Percentiles rank a stretch among this genome's conserved stretches.
These are phyloP conservation scores for Vigna unguiculata DNA, from an alignment of 306 rosid genomes.

Conservation along the genomic window DNA sequence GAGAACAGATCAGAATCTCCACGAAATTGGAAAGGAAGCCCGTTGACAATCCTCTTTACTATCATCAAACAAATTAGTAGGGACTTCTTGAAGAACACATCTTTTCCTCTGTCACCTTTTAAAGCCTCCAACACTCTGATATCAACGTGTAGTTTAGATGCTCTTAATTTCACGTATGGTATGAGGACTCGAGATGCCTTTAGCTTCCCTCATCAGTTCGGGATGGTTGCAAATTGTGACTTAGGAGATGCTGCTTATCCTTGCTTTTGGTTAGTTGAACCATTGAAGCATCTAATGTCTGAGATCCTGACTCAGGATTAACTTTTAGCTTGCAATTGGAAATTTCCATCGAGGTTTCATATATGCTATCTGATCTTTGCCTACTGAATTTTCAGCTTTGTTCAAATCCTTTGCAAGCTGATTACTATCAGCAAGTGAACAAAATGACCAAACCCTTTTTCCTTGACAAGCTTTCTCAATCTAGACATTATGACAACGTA, in stretches of 20 bases:
- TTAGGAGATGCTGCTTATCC: slow-evolving; percentile 50
- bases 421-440: slow-evolving; percentile 70
- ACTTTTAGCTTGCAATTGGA: slow-evolving; percentile 47
- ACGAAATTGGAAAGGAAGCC: slow-evolving; percentile 76
- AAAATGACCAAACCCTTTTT: slow-evolving; percentile 47
- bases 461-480: slow-evolving; percentile 55
- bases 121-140: slow-evolving; percentile 79
- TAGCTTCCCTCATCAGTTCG: slow-evolving; percentile 77
- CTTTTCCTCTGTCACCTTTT: slow-evolving; percentile 75
- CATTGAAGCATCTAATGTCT: slow-evolving; percentile 56
- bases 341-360: slow-evolving; percentile 40
- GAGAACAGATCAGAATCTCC: slow-evolving; percentile 75
- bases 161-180: slow-evolving; percentile 60
- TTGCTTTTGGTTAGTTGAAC: slow-evolving; percentile 44
- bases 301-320: slow-evolving; percentile 49
- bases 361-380: slow-evolving; percentile 46
- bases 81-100: slow-evolving; percentile 90
- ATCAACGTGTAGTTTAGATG: slow-evolving; percentile 68
- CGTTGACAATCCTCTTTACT: slow-evolving; percentile 83
- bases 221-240: slow-evolving; percentile 48
- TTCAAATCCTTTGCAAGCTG: slow-evolving; percentile 58
- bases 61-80: slow-evolving; percentile 81
- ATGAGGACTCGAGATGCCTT: slow-evolving; percentile 65
- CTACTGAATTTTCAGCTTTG: slow-evolving; percentile 48
- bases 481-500: slow-evolving; percentile 42